Evolutionary conservation across 306 rosid genomes (phyloP).

Genomic region (Ceratonia siliqua): DNA sequence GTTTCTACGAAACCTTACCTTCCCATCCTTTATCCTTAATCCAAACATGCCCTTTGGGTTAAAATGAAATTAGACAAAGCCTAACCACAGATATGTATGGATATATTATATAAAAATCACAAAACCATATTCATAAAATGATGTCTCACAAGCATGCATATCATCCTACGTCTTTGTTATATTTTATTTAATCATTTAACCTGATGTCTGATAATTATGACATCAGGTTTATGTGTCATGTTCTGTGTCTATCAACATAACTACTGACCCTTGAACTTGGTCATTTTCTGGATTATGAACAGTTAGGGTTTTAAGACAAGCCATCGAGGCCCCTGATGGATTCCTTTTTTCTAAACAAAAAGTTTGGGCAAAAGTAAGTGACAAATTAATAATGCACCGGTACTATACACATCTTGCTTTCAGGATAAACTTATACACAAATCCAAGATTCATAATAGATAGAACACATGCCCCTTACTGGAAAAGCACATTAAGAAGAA

Average conservation of each 20-base stretch:
- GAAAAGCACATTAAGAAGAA: conserved; percentile 18
- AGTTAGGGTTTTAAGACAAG: background rate
- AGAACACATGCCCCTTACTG: conserved; percentile 1
- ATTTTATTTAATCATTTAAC: background rate
- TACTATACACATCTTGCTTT: conserved; percentile 9
- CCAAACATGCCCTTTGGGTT: no score
- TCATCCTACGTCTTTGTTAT: background rate
- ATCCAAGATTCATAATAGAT: conserved; percentile 16
- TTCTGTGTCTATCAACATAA: conserved; percentile 3
- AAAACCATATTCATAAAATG: conserved; percentile 5
- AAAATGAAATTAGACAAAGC: no score
- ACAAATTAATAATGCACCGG: background rate
- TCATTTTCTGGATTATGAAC: background rate
- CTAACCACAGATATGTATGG: conserved; percentile 3
- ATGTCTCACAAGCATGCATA: background rate
- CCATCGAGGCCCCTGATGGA: background rate
- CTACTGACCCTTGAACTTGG: conserved; percentile 13
- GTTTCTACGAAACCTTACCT: no score
- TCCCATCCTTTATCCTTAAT: no score
- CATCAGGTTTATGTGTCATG: conserved; percentile 10
- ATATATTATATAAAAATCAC: conserved; percentile 9
- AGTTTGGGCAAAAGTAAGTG: background rate
- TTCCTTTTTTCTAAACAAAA: background rate
- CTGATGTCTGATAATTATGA: conserved; percentile 5
- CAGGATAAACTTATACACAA: background rate